Base-by-base conservation (phyloP, 768 basidiomycete genomes). In the Hericium rajendrae region DNA sequence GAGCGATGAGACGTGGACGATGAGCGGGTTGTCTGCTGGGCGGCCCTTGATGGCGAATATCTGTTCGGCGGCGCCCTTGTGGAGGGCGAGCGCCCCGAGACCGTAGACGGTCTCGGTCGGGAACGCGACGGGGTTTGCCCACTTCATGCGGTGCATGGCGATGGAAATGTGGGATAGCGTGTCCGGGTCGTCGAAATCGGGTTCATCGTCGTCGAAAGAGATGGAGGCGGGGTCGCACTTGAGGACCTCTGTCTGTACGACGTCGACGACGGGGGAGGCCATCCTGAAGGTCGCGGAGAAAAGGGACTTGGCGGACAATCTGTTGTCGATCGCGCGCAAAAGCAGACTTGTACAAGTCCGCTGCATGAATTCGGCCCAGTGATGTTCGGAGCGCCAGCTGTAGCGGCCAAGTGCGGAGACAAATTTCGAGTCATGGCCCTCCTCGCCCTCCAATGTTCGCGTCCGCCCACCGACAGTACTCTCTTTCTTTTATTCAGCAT, bases 71-170 rank as follows among this genome's bases (percentile, higher is more conserved):
- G 94, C 92, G 15, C 71, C 61, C 8, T 78, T 61, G 64, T 83
- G 73, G 48, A 92, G 72, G 0, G 95, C 93, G 20, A 85, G 72
- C 0, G 93, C 97, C 28, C 90, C 97, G n/a, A 99, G 83, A 1
- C 97, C 97, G 70, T 98, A 99, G 11, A 99, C 97, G 0, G 97
- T 98, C 72, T 99, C 97, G 32, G 97, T 97, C 0, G 97, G 95
- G 67, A 99, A 90, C 0, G 86, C 94, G 56, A 98, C 87, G 20
- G 81, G 76, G 57, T 81, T 74, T 22, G 72, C 72, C 38, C 77
- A 63, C 49, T 76, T 70, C 6, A 89, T 77, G 56, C 79, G 76
- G 56, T 75, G 72, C 6, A 83, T 72, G 0, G 89, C 91, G 18
- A 68, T 65, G 51, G 76, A 67, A 59, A 92, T 72, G 18, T 85